Evolutionary conservation across 2,329 filamentous ascomycete species (phyloP).

Genomic region (Beauveria brongniartii): DNA sequence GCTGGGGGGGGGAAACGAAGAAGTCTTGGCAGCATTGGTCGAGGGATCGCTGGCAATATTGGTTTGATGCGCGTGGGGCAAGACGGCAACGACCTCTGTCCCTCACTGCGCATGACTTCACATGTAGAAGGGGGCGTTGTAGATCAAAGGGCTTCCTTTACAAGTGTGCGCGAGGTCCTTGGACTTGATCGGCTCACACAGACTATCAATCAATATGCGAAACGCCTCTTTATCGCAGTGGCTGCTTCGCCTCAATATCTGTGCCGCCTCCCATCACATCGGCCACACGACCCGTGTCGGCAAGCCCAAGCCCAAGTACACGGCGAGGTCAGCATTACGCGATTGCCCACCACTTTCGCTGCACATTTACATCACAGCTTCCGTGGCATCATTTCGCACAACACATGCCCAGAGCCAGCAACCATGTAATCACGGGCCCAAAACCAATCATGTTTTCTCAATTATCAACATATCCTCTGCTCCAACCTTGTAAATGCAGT

Average conservation of each 20-base stretch:
- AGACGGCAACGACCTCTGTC: too few relatives aligned
- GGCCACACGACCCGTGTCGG: background rate
- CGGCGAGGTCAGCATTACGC: background rate
- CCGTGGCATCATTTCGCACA: background rate
- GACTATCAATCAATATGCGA: background rate
- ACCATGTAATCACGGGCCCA: background rate
- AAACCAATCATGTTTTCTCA: background rate
- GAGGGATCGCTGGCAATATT: too few relatives aligned
- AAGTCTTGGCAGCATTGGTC: too few relatives aligned
- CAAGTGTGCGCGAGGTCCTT: background rate
- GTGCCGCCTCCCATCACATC: background rate
- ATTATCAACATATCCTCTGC: slow-evolving; percentile 8
- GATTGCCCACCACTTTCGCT: background rate
- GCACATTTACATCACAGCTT: slow-evolving; percentile 2
- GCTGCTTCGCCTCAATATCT: background rate
- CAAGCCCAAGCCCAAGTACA: background rate
- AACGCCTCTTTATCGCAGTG: background rate
- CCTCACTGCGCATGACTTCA: background rate
- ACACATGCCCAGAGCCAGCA: too few relatives aligned
- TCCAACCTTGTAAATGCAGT: slow-evolving; percentile 8
- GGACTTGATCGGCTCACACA: background rate
- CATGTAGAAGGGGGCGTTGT: background rate
- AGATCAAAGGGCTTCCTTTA: background rate
- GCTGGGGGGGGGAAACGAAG: too few relatives aligned
- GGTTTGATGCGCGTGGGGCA: too few relatives aligned